Evolutionary conservation across 768 basidiomycete genomes (phyloP), one percentile per base, ranked within the genome.

Genomic region (Phylloporus sp.): DNA sequence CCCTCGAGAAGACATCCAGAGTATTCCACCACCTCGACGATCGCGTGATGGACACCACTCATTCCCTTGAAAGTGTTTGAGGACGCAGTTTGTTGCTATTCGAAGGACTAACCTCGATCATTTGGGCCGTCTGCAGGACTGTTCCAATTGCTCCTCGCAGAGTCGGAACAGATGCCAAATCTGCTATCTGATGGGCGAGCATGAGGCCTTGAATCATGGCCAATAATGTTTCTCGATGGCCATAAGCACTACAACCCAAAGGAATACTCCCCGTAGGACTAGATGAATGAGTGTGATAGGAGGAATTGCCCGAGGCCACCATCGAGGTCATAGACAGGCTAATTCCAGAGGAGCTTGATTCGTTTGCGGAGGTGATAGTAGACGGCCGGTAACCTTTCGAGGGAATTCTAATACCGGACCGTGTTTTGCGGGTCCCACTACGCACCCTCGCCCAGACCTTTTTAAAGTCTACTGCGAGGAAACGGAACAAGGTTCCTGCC

Each of bases 1-100:
- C 49, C 55, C 0, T 61, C 38, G 11, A 60, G 52, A 12, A 60
- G 13, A 44, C 49, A 54, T 10, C 52, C 59, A 23, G 59, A 54
- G 16, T 29, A 22, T 31, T 61, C 55, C 6, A 60, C 20, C 16
- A 61, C 49, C 23, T 54, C 49, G 13, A 11, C 20, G 13, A 55
- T 58, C n/a, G 40, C 34, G 31, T 60, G 59, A 28, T 60, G 59
- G 5, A 35, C 29, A 4, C 59, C 59, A 0, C 41, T 46, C 45
- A 58, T 53, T 18, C 27, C 50, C 59, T 58, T 35, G n/a, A 3
- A 45, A 49, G 10, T 2, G 0, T n/a, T 1, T 58, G 1, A 61
- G 49, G 27, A 18, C 3, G 7, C 16, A 8, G 24, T 20, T 0
- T 15, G 38, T 10, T 4, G 2, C 22, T 2, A n/a, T 29, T 8